These are phyloP conservation scores for Chaetomium tenue DNA, from an alignment of 495 filamentous ascomycete species.

Conservation along the genomic window DNA sequence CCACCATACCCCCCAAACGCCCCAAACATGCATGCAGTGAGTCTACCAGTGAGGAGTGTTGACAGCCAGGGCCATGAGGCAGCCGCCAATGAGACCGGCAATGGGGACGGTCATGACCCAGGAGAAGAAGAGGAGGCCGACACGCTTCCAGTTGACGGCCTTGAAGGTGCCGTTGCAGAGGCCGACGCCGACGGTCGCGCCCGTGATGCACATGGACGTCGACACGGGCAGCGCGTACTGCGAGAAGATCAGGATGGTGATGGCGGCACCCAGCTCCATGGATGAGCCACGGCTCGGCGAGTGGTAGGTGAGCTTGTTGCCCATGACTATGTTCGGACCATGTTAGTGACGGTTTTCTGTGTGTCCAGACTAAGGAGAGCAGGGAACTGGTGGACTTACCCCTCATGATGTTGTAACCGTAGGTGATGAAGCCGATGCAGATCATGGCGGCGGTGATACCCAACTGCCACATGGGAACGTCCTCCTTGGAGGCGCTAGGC, in stretches of 20 bases:
- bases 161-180: conserved; percentile 58
- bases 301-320: conserved; percentile 68
- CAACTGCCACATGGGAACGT: conserved; percentile 66
- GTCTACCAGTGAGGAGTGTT: conserved; percentile 50
- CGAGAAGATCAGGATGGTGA: conserved; percentile 56
- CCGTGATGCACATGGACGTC: conserved; percentile 62
- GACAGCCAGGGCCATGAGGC: conserved; percentile 58
- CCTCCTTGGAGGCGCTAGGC: conserved; percentile 50
- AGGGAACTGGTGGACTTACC: conserved; percentile 9
- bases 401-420: conserved; percentile 68
- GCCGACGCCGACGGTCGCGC: conserved; percentile 62
- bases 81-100: conserved; percentile 55
- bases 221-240: conserved; percentile 53
- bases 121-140: conserved; percentile 54
- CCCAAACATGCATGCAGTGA: neutral
- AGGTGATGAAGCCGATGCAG: conserved; percentile 63
- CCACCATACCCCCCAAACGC: too few relatives aligned
- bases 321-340: conserved; percentile 42
- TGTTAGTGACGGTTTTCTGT: neutral
- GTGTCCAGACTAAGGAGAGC: neutral
- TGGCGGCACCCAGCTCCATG: conserved; percentile 67
- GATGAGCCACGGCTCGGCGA: conserved; percentile 62
- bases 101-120: conserved; percentile 62
- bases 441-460: conserved; percentile 37
- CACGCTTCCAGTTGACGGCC: conserved; percentile 60